These are phyloP conservation scores for Pestalotiopsis sp. DNA, from an alignment of 2,329 filamentous ascomycete genomes.

Conservation along the genomic window DNA sequence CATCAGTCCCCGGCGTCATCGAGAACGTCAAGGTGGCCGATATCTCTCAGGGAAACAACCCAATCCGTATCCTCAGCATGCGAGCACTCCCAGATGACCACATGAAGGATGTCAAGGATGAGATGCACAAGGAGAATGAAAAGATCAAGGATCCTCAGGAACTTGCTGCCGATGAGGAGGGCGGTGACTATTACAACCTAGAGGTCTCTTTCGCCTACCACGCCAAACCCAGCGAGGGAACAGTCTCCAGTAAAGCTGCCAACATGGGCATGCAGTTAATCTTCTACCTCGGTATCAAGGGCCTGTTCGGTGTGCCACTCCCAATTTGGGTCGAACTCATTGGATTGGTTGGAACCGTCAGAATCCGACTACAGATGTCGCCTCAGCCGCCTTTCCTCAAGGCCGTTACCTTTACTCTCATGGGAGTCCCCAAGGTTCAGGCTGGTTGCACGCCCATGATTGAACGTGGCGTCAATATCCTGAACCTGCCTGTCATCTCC, in stretches of 20 bases:
- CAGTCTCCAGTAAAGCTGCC: conserved; percentile 78
- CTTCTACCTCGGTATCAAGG: conserved; percentile 90
- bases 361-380: conserved; percentile 80
- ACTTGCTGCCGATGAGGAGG: conserved; percentile 84
- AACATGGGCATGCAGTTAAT: conserved; percentile 98
- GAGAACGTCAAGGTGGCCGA: conserved; percentile 95
- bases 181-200: conserved; percentile 90
- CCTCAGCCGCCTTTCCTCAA: conserved; percentile 93
- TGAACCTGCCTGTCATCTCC: conserved; percentile 90
- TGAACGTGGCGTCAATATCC: conserved; percentile 85
- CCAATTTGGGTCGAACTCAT: conserved; percentile 91
- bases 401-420: conserved; percentile 88
- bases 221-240: conserved; percentile 71
- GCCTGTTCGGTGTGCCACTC: conserved; percentile 84
- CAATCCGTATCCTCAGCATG: conserved; percentile 84
- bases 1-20: conserved; percentile 86
- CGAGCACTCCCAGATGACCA: conserved; percentile 82
- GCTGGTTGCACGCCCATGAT: conserved; percentile 92
- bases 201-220: conserved; percentile 92
- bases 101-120: conserved; percentile 79
- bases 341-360: conserved; percentile 85
- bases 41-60: conserved; percentile 91
- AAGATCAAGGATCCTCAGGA: conserved; percentile 85
- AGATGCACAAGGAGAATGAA: conserved; percentile 77
- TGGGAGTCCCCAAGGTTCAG: conserved; percentile 88